Conservation (phyloP, 23 red algal genomes). For the Cyanidiococcus yangmingshanensis region DNA sequence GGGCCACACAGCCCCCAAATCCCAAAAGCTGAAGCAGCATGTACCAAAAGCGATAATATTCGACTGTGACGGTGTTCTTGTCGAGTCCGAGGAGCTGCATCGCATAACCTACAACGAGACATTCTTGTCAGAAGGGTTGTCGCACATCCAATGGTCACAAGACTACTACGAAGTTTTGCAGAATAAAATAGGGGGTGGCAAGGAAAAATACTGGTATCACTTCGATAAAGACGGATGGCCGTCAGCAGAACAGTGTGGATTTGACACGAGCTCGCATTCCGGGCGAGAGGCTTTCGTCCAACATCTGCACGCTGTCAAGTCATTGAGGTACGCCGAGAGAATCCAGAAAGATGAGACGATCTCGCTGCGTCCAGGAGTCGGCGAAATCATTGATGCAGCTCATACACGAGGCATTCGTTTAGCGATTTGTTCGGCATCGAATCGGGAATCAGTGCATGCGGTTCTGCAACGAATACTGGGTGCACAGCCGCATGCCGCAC, state of each 20-base stretch:
- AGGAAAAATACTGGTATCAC: constrained; percentile 90
- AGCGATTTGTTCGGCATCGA: constrained; percentile 91
- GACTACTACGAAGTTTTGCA: constrained; percentile 82
- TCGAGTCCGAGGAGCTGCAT: constrained; percentile 92
- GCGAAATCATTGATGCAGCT: constrained; percentile 68
- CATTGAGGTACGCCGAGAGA: constrained; percentile 39
- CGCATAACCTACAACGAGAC: constrained; percentile 70
- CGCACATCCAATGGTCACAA: constrained; percentile 46
- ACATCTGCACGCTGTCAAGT: constrained; percentile 47
- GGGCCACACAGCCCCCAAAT: neutral
- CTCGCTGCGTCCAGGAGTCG: constrained; percentile 48
- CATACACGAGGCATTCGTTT: constrained; percentile 24
- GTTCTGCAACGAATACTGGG: constrained; percentile 55
- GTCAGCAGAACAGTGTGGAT: neutral
- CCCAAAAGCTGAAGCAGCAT: neutral
- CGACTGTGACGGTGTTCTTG: constrained; percentile 96
- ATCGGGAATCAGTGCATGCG: constrained; percentile 29
- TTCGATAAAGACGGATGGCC: constrained; percentile 85
- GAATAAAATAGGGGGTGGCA: constrained; percentile 81
- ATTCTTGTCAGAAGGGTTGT: constrained; percentile 31
- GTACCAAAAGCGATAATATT: constrained; percentile 59
- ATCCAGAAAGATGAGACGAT: constrained; percentile 32
- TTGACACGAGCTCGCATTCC: neutral
- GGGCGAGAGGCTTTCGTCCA: constrained; percentile 22
- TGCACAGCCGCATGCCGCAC: neutral